A percentile compares a stretch with the other conserved stretches of the same genome.
Conservation (phyloP, 2,329 filamentous ascomycete genomes). For the Paecilomyces sp. region DNA sequence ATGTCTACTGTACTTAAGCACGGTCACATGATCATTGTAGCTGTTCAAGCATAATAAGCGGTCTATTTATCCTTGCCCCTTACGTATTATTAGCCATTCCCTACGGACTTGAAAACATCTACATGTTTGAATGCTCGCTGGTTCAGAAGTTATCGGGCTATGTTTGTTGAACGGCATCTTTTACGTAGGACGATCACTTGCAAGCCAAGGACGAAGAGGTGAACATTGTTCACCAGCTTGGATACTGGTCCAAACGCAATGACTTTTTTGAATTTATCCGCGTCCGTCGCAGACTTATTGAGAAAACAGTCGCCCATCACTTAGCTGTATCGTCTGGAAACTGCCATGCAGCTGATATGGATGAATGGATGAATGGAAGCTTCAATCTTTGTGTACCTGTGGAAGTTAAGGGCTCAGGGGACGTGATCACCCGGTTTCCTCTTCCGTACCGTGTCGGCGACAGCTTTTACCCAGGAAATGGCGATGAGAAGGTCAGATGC, state of each 20-base stretch:
- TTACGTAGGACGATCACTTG: slow-evolving; percentile 15
- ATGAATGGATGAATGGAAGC: slow-evolving; percentile 15
- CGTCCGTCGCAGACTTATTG: neutral
- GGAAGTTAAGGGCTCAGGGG: slow-evolving; percentile 5
- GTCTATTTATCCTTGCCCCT: too few species aligned
- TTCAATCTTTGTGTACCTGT: slow-evolving; percentile 22
- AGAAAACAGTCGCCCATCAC: neutral
- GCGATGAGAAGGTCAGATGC: slow-evolving; percentile 20
- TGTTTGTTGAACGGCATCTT: slow-evolving; percentile 11
- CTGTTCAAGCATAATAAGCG: too few species aligned
- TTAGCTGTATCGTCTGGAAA: neutral
- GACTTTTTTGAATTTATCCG: neutral
- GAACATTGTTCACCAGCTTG: slow-evolving; percentile 16
- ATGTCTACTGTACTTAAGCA: too few species aligned
- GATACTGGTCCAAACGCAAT: slow-evolving; percentile 4
- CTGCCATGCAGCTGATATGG: neutral
- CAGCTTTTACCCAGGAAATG: slow-evolving; percentile 14
- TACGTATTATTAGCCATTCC: too few species aligned
- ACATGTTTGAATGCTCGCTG: too few species aligned
- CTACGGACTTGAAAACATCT: too few species aligned
- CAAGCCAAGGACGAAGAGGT: slow-evolving; percentile 11
- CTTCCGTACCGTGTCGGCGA: slow-evolving; percentile 19
- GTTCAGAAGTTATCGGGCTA: neutral
- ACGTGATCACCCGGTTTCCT: slow-evolving; percentile 14
- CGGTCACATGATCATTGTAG: too few species aligned